Evolutionary conservation across 495 filamentous ascomycete species (phyloP).

Genomic region (Talaromyces liani): DNA sequence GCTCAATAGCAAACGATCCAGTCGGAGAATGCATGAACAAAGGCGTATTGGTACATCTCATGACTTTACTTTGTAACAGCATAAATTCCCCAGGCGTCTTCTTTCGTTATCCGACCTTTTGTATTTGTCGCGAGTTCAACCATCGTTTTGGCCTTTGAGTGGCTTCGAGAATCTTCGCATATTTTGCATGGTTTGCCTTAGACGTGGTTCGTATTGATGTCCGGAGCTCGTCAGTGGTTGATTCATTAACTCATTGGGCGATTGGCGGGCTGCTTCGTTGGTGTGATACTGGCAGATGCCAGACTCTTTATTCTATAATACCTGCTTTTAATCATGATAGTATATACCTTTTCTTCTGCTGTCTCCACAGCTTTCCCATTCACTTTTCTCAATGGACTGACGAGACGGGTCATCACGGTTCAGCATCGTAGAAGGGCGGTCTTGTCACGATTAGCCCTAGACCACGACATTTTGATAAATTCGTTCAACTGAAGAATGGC

Average conservation of each 20-base stretch:
- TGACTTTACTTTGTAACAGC: constrained; percentile 7
- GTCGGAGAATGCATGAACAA: constrained; percentile 37
- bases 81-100: constrained; percentile 15
- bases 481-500: background rate
- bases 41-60: background rate
- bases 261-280: background rate
- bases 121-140: constrained; percentile 10
- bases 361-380: background rate
- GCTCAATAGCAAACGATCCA: constrained; percentile 38
- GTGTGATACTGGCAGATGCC: background rate
- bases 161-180: background rate
- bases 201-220: background rate
- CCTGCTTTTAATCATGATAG: background rate
- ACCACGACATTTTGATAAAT: background rate
- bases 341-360: background rate
- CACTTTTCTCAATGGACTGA: background rate
- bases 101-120: constrained; percentile 11
- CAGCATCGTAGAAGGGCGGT: background rate
- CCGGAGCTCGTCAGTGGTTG: background rate
- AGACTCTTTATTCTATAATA: background rate
- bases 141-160: background rate
- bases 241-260: background rate
- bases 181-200: background rate
- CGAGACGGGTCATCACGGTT: background rate
- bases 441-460: background rate